A percentile compares a stretch with the other conserved stretches of the same genome.
phyloP scores from a whole-genome alignment of 345 rosid genomes.

The Citrus sp. region DNA sequence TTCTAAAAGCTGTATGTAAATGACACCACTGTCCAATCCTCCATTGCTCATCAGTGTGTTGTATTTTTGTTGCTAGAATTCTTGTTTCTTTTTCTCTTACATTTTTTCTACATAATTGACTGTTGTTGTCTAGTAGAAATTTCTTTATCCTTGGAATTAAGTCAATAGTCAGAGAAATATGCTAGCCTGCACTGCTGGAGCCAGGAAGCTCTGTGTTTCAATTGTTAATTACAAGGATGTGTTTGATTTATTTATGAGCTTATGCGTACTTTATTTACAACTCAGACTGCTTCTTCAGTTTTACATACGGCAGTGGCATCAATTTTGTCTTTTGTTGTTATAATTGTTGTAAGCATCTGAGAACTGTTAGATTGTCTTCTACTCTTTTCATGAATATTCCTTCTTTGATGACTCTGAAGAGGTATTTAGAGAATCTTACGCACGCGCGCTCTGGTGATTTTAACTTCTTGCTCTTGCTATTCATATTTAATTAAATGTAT shows the following conservation, averaged over 20 bases:
- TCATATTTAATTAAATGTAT: not conserved
- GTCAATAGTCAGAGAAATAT: not conserved
- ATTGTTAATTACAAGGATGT: not conserved
- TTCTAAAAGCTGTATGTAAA: slow-evolving; percentile 85
- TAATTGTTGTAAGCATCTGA: not conserved
- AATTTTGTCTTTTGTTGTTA: not conserved
- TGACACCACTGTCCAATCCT: slow-evolving; percentile 7
- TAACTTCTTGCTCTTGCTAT: not conserved
- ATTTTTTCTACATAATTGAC: not conserved
- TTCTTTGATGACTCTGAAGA: not conserved
- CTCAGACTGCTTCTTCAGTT: not conserved
- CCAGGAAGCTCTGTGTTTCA: not conserved
- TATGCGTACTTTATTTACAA: not conserved
- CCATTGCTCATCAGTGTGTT: not conserved
- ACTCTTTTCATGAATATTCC: not conserved
- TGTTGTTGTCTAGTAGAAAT: not conserved
- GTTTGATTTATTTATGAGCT: not conserved
- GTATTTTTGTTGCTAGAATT: not conserved
- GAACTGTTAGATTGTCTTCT: not conserved
- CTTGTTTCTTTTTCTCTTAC: not conserved
- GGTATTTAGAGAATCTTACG: not conserved
- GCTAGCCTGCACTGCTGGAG: not conserved
- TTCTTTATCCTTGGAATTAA: not conserved
- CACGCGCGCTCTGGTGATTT: not conserved
- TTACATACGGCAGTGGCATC: not conserved